phyloP scores from a whole-genome alignment of 2,329 filamentous ascomycete genomes.

The Ophiocordyceps polyrhachis-furcata region DNA sequence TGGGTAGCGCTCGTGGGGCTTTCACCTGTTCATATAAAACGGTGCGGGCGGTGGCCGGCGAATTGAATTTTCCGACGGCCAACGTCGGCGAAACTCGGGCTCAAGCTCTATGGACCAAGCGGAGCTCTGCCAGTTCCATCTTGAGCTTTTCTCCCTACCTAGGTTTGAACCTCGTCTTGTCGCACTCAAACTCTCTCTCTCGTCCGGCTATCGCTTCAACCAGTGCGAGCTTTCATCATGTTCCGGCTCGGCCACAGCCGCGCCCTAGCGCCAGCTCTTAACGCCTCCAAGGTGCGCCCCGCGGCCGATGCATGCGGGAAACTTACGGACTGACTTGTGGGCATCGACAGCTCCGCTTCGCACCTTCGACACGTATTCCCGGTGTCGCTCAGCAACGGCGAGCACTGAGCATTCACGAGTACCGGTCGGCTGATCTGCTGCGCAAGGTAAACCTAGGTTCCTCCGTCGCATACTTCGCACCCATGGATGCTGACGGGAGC shows the following conservation, averaged over 20 bases:
- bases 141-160: conserved; percentile 5
- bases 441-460: conserved; percentile 35
- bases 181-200: background rate
- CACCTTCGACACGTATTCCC: conserved; percentile 37
- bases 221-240: conserved; percentile 35
- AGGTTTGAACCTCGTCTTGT: conserved; percentile 1
- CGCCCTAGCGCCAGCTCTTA: conserved; percentile 62
- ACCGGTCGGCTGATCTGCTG: conserved; percentile 84
- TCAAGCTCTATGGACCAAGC: conserved; percentile 1
- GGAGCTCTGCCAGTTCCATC: conserved; percentile 2
- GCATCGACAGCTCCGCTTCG: conserved; percentile 11
- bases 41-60: background rate
- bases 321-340: background rate
- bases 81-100: conserved; percentile 7
- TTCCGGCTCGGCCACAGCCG: conserved; percentile 74
- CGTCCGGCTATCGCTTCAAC: conserved; percentile 1
- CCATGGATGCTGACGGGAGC: conserved; percentile 4
- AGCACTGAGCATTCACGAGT: conserved; percentile 94
- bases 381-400: conserved; percentile 61
- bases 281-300: conserved; percentile 50
- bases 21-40: no score
- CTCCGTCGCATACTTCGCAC: conserved; percentile 2
- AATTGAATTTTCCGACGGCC: conserved; percentile 3
- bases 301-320: background rate
- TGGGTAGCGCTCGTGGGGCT: no score